Percentiles rank a stretch among this genome's conserved stretches.
These are phyloP conservation scores for Xylariaceae sp. DNA, from an alignment of 2,329 filamentous ascomycete species.

Conservation along the genomic window DNA sequence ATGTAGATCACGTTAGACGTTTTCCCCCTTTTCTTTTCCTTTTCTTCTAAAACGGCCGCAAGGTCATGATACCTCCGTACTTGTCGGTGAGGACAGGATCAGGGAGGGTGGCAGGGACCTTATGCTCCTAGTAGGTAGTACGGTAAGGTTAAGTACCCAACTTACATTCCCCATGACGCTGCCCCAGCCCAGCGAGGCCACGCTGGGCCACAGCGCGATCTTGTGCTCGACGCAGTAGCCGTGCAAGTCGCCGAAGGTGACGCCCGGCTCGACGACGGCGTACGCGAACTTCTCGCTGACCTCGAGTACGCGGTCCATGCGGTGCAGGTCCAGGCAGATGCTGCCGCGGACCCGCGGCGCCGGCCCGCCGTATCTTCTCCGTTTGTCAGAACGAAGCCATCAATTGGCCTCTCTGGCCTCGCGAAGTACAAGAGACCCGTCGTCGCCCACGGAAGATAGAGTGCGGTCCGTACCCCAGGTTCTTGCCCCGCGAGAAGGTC, in stretches of 20 bases:
- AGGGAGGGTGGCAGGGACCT: no score
- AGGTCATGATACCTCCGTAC: background rate
- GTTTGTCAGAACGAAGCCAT: constrained; percentile 2
- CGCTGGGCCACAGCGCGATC: constrained; percentile 38
- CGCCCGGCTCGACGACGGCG: constrained; percentile 38
- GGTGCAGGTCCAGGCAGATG: constrained; percentile 37
- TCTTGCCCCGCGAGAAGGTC: constrained; percentile 26
- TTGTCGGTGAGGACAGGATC: no score
- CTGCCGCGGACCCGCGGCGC: constrained; percentile 37
- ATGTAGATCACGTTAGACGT: no score
- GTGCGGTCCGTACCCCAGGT: constrained; percentile 31
- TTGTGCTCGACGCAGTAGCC: constrained; percentile 30
- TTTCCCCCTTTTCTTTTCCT: no score
- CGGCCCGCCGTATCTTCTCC: constrained; percentile 38
- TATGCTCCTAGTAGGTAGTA: no score
- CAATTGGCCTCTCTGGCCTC: background rate
- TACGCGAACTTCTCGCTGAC: constrained; percentile 35
- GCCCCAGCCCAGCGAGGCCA: constrained; percentile 41
- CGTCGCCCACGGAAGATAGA: background rate
- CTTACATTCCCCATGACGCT: constrained; percentile 39
- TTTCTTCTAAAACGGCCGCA: no score
- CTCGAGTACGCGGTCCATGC: constrained; percentile 36
- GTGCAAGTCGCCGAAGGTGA: constrained; percentile 38
- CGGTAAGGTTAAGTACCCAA: constrained; percentile 8
- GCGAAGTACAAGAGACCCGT: no score